A percentile compares a stretch with the other conserved stretches of the same genome.
Conservation (phyloP, 1,139 yeast species). For the Zhuliangozyma blackwelliae region DNA sequence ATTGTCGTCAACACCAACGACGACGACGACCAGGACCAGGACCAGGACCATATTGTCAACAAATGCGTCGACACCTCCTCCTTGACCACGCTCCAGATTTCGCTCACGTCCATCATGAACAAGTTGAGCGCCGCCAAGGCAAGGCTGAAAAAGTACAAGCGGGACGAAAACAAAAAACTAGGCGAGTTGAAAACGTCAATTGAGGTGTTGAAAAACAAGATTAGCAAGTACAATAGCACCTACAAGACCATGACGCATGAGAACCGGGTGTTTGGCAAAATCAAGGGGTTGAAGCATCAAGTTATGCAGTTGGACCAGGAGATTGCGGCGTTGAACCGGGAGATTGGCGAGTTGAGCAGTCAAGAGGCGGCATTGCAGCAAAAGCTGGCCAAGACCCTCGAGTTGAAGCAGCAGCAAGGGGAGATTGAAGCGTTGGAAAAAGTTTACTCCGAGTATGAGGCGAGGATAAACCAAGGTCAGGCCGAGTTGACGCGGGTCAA, state of each 20-base stretch:
- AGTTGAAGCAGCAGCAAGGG: constrained; percentile 7
- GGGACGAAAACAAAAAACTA: constrained; percentile 56
- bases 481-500: constrained; percentile 20
- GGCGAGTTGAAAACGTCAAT: constrained; percentile 53
- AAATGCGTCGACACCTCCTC: constrained; percentile 45
- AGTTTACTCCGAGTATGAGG: constrained; percentile 23
- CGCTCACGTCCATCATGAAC: constrained; percentile 58
- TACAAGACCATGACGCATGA: constrained; percentile 19
- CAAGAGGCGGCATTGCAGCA: constrained; percentile 16
- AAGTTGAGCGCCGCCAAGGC: constrained; percentile 47
- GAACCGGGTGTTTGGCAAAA: constrained; percentile 32
- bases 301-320: constrained; percentile 40
- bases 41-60: constrained; percentile 25
- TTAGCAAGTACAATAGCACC: constrained; percentile 29
- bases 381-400: constrained; percentile 13
- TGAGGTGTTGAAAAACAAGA: constrained; percentile 49
- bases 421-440: constrained; percentile 23
- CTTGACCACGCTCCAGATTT: constrained; percentile 55
- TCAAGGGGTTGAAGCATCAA: constrained; percentile 40
- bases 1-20: constrained; percentile 28
- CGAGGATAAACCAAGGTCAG: constrained; percentile 20
- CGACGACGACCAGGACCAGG: constrained; percentile 21
- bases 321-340: constrained; percentile 22
- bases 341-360: constrained; percentile 16
- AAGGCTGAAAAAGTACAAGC: constrained; percentile 55